Evolutionary conservation across 2,329 filamentous ascomycete genomes (phyloP).

Genomic region (Colletotrichum destructivum): DNA sequence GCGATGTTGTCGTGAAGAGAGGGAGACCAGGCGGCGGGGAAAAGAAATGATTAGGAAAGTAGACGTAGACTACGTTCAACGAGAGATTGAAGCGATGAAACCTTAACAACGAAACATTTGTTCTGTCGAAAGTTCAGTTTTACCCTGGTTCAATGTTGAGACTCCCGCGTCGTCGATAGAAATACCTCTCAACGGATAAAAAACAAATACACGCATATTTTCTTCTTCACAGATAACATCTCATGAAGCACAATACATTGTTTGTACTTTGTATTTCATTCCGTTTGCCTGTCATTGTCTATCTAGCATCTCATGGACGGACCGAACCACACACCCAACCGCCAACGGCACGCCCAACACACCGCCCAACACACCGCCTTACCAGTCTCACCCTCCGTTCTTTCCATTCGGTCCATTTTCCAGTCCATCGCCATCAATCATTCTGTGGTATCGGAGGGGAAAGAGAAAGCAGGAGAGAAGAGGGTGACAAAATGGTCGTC

Average conservation of each 20-base stretch:
- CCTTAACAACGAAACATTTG: too few relatives aligned
- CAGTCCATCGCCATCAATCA: conserved; percentile 1
- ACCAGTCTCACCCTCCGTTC: not conserved
- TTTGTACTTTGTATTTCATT: conserved; percentile 24
- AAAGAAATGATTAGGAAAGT: not conserved
- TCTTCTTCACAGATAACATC: not conserved
- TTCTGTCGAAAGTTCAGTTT: too few relatives aligned
- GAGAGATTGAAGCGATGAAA: not conserved
- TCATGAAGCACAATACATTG: not conserved
- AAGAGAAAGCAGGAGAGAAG: conserved; percentile 3
- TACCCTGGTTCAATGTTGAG: too few relatives aligned
- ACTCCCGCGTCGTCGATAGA: too few relatives aligned
- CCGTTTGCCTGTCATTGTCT: conserved; percentile 10
- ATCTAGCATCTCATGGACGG: conserved; percentile 1
- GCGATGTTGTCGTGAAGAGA: not conserved
- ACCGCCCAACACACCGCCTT: too few relatives aligned
- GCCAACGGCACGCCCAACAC: too few relatives aligned
- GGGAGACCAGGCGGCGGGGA: not conserved
- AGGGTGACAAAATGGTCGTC: not conserved
- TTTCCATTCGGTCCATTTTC: not conserved
- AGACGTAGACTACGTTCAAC: too few relatives aligned
- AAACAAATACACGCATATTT: not conserved
- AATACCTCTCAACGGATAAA: not conserved
- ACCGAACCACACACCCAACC: not conserved
- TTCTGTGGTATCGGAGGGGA: conserved; percentile 35